Conservation (phyloP, 768 basidiomycete species). For the Sutorius australiensis region DNA sequence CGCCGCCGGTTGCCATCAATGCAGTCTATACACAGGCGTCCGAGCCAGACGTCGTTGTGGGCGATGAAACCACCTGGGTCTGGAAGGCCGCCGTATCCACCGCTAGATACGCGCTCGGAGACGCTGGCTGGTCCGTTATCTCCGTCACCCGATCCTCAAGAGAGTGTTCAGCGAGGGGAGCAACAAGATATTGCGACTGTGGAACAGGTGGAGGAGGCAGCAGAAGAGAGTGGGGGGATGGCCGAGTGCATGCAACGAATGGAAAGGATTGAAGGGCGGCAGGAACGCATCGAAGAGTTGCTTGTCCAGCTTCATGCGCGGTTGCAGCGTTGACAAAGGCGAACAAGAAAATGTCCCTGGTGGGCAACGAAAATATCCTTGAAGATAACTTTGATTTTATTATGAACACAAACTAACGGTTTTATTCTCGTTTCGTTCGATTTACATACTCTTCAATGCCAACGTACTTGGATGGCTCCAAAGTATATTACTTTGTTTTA, state of each 20-base stretch:
- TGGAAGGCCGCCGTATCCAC: slow-evolving; percentile 13
- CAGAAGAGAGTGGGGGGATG: slow-evolving; percentile 27
- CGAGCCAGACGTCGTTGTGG: slow-evolving; percentile 11
- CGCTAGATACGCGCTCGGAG: slow-evolving; percentile 25
- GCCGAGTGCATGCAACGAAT: slow-evolving; percentile 34
- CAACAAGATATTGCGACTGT: slow-evolving; percentile 19
- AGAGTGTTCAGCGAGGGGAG: not conserved
- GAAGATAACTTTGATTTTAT: not conserved
- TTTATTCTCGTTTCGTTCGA: not conserved
- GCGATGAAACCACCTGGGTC: not conserved
- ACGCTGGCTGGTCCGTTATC: slow-evolving; percentile 19
- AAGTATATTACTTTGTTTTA: not conserved
- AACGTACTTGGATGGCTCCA: not conserved
- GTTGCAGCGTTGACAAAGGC: slow-evolving; percentile 9
- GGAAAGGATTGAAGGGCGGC: slow-evolving; percentile 40
- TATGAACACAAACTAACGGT: not conserved
- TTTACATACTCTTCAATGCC: not conserved
- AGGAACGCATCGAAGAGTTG: slow-evolving; percentile 47
- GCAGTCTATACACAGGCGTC: slow-evolving; percentile 18
- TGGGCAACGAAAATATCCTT: not conserved
- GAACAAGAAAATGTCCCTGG: not conserved
- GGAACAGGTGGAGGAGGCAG: slow-evolving; percentile 26
- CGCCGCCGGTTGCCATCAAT: slow-evolving; percentile 39
- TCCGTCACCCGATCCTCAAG: slow-evolving; percentile 25
- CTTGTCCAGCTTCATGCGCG: slow-evolving; percentile 32